phyloP scores from a whole-genome alignment of 345 rosid species.

The Pistacia vera region DNA sequence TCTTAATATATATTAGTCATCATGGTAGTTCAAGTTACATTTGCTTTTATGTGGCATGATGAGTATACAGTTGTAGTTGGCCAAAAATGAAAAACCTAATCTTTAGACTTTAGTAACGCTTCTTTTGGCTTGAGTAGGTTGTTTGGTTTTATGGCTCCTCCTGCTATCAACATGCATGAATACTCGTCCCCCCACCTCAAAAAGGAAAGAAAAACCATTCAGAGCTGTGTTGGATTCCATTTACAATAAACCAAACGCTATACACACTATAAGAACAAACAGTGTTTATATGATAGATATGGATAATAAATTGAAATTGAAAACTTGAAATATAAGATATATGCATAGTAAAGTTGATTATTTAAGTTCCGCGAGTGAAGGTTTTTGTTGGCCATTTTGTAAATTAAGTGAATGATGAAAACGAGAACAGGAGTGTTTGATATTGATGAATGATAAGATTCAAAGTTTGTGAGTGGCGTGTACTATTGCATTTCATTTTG shows the following conservation, averaged over 20 bases:
- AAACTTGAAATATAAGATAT: too few species aligned
- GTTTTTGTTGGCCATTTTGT: neutral
- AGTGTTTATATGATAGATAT: too few species aligned
- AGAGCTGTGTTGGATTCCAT: too few species aligned
- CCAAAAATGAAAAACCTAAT: neutral
- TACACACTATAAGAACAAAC: too few species aligned
- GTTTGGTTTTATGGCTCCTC: too few species aligned
- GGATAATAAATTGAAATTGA: too few species aligned
- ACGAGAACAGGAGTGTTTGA: neutral
- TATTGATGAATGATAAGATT: too few species aligned
- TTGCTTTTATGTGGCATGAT: neutral
- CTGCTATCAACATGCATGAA: too few species aligned
- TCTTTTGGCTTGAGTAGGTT: neutral
- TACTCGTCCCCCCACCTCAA: too few species aligned
- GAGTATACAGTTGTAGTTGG: neutral
- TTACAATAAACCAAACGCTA: too few species aligned
- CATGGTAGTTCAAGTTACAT: conserved; percentile 6
- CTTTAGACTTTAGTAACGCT: neutral
- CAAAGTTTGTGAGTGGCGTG: neutral
- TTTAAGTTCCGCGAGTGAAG: neutral
- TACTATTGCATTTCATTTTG: neutral
- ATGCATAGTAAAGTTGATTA: too few species aligned
- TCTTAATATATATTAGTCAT: conserved; percentile 1
- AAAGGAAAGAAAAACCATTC: too few species aligned
- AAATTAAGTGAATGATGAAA: neutral